A percentile compares a stretch with the other conserved stretches of the same genome.
Conservation (phyloP, 2,329 filamentous ascomycete species). For the Pseudogymnoascus sp. region DNA sequence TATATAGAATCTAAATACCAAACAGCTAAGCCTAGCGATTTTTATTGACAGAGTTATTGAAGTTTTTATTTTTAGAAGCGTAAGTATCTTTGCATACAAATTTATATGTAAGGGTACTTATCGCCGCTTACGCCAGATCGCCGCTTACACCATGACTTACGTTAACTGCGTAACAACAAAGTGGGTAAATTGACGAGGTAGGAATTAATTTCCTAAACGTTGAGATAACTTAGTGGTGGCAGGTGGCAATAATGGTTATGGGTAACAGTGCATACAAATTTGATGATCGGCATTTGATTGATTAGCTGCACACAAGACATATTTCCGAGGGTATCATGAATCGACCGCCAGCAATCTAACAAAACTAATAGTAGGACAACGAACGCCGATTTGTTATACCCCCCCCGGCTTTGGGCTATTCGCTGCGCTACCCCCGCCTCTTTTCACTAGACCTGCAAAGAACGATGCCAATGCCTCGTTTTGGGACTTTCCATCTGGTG, state of each 20-base stretch:
- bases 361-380: not conserved
- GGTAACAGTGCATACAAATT: not conserved
- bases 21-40: too few relatives aligned
- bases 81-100: too few relatives aligned
- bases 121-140: too few relatives aligned
- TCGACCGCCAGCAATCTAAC: not conserved
- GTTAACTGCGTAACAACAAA: not conserved
- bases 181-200: not conserved
- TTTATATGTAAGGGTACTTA: too few relatives aligned
- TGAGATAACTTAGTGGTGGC: not conserved
- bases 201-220: not conserved
- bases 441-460: slow-evolving; percentile 54
- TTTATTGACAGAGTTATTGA: too few relatives aligned
- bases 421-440: slow-evolving; percentile 32
- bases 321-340: slow-evolving; percentile 2
- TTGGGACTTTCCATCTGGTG: slow-evolving; percentile 43
- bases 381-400: not conserved
- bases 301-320: not conserved
- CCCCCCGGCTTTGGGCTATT: slow-evolving; percentile 28
- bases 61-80: too few relatives aligned
- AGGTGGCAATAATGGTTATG: not conserved
- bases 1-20: too few relatives aligned
- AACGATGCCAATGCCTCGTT: slow-evolving; percentile 55
- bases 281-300: not conserved
- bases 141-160: too few relatives aligned